Evolutionary conservation across 1,284 basidiomycete species (phyloP).

Genomic region (Cutaneotrichosporon mucoides): DNA sequence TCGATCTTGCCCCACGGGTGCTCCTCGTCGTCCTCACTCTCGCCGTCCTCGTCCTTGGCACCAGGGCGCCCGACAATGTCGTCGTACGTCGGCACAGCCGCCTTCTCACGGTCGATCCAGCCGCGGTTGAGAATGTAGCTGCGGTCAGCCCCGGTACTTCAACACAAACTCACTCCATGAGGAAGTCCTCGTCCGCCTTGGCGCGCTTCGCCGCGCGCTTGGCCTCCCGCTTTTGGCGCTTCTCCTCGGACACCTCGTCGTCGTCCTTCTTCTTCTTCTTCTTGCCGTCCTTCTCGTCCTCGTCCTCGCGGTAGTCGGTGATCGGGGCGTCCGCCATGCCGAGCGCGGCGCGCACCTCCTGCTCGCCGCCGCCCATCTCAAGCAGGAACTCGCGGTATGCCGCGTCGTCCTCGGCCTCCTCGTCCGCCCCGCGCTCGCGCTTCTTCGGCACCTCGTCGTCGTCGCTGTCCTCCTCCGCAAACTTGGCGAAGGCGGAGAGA

Average conservation of each 20-base stretch:
- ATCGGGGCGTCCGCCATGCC: constrained; percentile 37
- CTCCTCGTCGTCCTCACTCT: constrained; percentile 32
- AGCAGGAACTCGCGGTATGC: constrained; percentile 77
- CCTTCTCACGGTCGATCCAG: constrained; percentile 76
- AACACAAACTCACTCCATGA: constrained; percentile 69
- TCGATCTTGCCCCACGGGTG: constrained; percentile 51
- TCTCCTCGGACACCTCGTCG: constrained; percentile 38
- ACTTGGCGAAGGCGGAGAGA: constrained; percentile 61
- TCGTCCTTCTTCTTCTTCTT: constrained; percentile 54
- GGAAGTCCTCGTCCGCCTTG: constrained; percentile 59
- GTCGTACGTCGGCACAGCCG: constrained; percentile 73
- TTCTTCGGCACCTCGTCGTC: constrained; percentile 55
- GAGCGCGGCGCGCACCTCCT: constrained; percentile 59
- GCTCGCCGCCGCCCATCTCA: constrained; percentile 68
- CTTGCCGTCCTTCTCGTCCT: constrained; percentile 48
- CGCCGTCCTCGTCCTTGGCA: constrained; percentile 15
- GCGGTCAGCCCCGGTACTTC: not conserved
- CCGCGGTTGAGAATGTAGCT: constrained; percentile 94
- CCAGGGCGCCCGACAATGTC: constrained; percentile 58
- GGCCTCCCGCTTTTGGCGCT: constrained; percentile 56
- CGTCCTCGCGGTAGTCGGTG: constrained; percentile 38
- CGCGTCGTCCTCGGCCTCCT: constrained; percentile 68
- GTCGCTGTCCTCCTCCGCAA: constrained; percentile 45
- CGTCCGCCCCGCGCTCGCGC: constrained; percentile 61
- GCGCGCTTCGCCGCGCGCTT: constrained; percentile 28